Percentiles rank a stretch among this genome's conserved stretches.
These are phyloP conservation scores for Xylaria digitata DNA, from an alignment of 2,329 filamentous ascomycete genomes.

Conservation along the genomic window DNA sequence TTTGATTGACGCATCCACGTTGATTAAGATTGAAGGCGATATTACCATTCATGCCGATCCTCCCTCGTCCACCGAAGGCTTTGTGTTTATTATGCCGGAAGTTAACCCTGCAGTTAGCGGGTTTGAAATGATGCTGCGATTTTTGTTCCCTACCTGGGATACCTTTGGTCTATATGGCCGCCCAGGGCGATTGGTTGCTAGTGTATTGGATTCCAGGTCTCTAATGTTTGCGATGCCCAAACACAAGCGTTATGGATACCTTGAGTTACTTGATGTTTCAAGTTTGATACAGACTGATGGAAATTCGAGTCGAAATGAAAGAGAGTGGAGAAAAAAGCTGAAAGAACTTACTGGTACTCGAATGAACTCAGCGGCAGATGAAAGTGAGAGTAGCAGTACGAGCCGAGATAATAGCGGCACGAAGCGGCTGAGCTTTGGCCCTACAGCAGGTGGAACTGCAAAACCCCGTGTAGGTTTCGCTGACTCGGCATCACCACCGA, in stretches of 20 bases:
- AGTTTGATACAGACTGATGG: slow-evolving; percentile 81
- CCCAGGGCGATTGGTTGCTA: slow-evolving; percentile 85
- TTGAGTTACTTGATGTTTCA: slow-evolving; percentile 88
- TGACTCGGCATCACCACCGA: slow-evolving; percentile 59
- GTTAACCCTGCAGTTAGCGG: slow-evolving; percentile 89
- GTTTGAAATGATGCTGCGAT: slow-evolving; percentile 94
- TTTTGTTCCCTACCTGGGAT: slow-evolving; percentile 93
- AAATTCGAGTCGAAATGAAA: slow-evolving; percentile 81
- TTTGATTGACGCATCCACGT: slow-evolving; percentile 90
- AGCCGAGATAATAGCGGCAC: slow-evolving; percentile 68
- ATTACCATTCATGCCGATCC: slow-evolving; percentile 87
- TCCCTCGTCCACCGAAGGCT: slow-evolving; percentile 84
- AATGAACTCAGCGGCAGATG: slow-evolving; percentile 73
- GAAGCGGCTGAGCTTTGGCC: slow-evolving; percentile 66
- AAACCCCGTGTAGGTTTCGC: slow-evolving; percentile 67
- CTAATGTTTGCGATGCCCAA: slow-evolving; percentile 99
- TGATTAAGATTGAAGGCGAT: slow-evolving; percentile 92
- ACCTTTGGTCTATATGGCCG: slow-evolving; percentile 92
- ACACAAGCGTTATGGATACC: slow-evolving; percentile 86
- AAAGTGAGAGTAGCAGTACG: slow-evolving; percentile 57
- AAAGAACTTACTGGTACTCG: slow-evolving; percentile 88
- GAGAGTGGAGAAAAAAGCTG: slow-evolving; percentile 88
- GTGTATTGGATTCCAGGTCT: slow-evolving; percentile 85
- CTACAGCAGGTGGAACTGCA: slow-evolving; percentile 47
- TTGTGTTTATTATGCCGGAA: slow-evolving; percentile 98